Percentiles rank a stretch among this genome's conserved stretches.
phyloP scores from a whole-genome alignment of 108 stramenopile genomes.

The Bacterosira constricta region DNA sequence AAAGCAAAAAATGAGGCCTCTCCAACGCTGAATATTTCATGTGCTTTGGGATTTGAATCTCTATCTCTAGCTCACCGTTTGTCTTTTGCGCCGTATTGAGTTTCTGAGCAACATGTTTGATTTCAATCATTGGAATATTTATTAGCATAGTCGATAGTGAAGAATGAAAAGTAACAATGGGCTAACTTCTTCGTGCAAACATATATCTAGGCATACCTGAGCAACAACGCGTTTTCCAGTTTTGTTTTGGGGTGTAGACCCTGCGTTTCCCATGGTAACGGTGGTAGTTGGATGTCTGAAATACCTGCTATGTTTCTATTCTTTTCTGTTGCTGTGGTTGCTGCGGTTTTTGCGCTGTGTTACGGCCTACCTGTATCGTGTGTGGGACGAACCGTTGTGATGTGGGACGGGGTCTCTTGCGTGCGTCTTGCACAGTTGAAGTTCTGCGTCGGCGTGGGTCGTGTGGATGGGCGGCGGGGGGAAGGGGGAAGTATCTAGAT shows the following conservation, averaged over 20 bases:
- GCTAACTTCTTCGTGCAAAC: not conserved
- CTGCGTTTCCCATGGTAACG: conserved; percentile 78
- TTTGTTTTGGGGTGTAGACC: conserved; percentile 61
- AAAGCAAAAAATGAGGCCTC: not conserved
- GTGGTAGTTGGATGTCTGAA: too few species aligned
- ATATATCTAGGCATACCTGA: conserved; percentile 41
- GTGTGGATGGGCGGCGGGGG: too few species aligned
- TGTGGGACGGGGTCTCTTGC: too few species aligned
- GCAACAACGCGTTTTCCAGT: conserved; percentile 64
- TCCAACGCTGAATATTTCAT: not conserved
- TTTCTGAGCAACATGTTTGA: conserved; percentile 16
- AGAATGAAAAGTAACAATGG: not conserved
- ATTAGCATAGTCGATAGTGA: not conserved
- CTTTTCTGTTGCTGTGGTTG: too few species aligned
- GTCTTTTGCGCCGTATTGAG: conserved; percentile 40
- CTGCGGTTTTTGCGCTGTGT: too few species aligned
- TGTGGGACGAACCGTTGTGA: too few species aligned
- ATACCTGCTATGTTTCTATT: too few species aligned
- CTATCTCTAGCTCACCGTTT: conserved; percentile 16
- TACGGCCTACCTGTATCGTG: too few species aligned
- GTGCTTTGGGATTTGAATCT: not conserved
- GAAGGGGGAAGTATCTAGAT: too few species aligned
- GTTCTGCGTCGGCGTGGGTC: too few species aligned
- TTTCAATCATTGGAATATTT: not conserved
- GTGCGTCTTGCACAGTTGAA: too few species aligned